Base-by-base conservation (phyloP, 192 early-diverging fungal species). In the Backusella tuberculispora region DNA sequence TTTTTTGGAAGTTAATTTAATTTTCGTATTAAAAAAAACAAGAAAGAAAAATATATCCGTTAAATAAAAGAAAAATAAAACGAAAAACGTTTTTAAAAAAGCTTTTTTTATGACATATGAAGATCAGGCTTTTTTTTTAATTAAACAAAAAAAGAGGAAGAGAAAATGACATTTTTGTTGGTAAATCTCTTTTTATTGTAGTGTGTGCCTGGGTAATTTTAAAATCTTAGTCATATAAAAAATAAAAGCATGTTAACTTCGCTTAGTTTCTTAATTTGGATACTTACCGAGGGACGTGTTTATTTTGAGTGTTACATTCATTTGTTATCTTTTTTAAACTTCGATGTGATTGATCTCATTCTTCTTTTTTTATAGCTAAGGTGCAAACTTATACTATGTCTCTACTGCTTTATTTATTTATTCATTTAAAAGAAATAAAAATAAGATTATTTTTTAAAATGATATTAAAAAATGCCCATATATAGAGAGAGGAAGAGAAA, bases 31-130 rank as follows among this genome's bases (percentile, higher is more conserved):
- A 6, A 50, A 50, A 50, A 50, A 47, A 50, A 50, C 6, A 50
- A n/a, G n/a, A n/a, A 50, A 50, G n/a, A 2, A 50, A 50, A 50
- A 50, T n/a, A 50, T 50, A 50, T 50, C 47, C 47, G 47, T 50
- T 50, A n/a, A 50, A 50, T 50, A n/a, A 17, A 50, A 50, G 15
- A 50, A 50, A 50, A 50, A 50, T 50, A 50, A 50, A 50, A 50
- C 47, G 47, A 50, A 50, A 50, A 50, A 6, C 17, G 14, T 48
- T 48, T 48, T 48, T 48, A 48, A 48, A 47, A 17, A 47, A 19
- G 0, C 15, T 48, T n/a, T 48, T 48, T 48, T 48, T n/a, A 48
- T 48, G n/a, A 48, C 47, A 48, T 48, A 48, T 48, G 47, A 48
- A 48, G 47, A 48, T 48, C 47, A 48, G 2, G 15, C 47, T n/a